Conservation (phyloP, 805 yeast species). For the Sugiyamaella mastotermitis region DNA sequence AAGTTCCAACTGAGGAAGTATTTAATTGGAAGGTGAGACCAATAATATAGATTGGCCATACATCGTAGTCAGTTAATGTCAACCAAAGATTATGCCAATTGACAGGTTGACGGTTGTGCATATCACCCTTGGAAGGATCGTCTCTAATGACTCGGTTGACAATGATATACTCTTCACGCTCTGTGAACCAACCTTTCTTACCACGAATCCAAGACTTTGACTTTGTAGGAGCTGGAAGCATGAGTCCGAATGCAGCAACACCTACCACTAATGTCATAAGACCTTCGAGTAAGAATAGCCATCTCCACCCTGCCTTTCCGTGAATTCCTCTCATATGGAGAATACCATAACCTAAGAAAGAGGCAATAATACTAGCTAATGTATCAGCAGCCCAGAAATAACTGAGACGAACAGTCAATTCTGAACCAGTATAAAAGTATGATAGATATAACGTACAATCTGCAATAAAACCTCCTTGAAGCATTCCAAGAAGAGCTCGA, state of each 20-base stretch:
- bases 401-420: conserved; percentile 49
- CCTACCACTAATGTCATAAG: conserved; percentile 50
- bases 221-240: conserved; percentile 52
- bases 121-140: conserved; percentile 59
- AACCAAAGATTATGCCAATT: conserved; percentile 35
- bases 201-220: conserved; percentile 43
- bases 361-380: conserved; percentile 36
- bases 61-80: conserved; percentile 42
- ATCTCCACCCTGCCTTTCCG: conserved; percentile 50
- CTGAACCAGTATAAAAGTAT: conserved; percentile 52
- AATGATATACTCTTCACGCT: conserved; percentile 51
- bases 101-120: conserved; percentile 56
- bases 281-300: conserved; percentile 62
- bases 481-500: conserved; percentile 44
- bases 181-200: conserved; percentile 49
- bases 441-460: conserved; percentile 55
- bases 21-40: conserved; percentile 43
- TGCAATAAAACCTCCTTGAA: conserved; percentile 63
- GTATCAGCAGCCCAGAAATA: conserved; percentile 51
- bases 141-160: conserved; percentile 55
- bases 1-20: conserved; percentile 31
- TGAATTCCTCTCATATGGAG: conserved; percentile 41
- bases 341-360: conserved; percentile 46
- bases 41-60: conserved; percentile 49
- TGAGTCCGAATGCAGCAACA: conserved; percentile 36